Conservation (phyloP, 139 green algal genomes). For the Yamagishiella unicocca region DNA sequence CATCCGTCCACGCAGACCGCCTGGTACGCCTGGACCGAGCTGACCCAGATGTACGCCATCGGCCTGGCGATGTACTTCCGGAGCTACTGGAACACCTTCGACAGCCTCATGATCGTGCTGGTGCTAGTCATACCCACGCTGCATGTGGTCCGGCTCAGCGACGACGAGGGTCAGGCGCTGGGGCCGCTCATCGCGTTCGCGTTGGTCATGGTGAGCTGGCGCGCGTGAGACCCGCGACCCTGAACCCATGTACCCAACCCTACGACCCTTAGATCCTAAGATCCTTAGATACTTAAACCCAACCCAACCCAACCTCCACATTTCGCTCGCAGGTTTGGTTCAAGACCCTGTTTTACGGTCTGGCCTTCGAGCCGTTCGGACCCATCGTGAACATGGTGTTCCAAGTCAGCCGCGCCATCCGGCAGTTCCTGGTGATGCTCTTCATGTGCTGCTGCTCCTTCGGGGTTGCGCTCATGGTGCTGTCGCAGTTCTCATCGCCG, state of each 20-base stretch:
- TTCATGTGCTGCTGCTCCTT: constrained; percentile 56
- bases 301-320: not conserved
- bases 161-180: constrained; percentile 29
- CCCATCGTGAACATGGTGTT: constrained; percentile 62
- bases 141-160: constrained; percentile 22
- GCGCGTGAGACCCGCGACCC: too few relatives aligned
- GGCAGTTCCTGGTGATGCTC: constrained; percentile 44
- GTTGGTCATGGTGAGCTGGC: constrained; percentile 40
- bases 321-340: constrained; percentile 26
- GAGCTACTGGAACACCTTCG: constrained; percentile 55
- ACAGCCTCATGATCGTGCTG: constrained; percentile 49
- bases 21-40: constrained; percentile 59
- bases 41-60: constrained; percentile 58
- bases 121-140: constrained; percentile 53
- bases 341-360: constrained; percentile 60
- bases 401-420: constrained; percentile 46
- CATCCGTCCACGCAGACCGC: constrained; percentile 48
- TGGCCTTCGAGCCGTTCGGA: constrained; percentile 62
- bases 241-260: too few relatives aligned
- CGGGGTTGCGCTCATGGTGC: constrained; percentile 53
- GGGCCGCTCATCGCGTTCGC: constrained; percentile 53
- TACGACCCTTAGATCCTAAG: too few relatives aligned
- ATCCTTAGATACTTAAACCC: too few relatives aligned
- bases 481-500: constrained; percentile 47
- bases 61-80: constrained; percentile 50